Evolutionary conservation across 805 yeast species (phyloP).

Genomic region (Sugiyamaella smithiae): DNA sequence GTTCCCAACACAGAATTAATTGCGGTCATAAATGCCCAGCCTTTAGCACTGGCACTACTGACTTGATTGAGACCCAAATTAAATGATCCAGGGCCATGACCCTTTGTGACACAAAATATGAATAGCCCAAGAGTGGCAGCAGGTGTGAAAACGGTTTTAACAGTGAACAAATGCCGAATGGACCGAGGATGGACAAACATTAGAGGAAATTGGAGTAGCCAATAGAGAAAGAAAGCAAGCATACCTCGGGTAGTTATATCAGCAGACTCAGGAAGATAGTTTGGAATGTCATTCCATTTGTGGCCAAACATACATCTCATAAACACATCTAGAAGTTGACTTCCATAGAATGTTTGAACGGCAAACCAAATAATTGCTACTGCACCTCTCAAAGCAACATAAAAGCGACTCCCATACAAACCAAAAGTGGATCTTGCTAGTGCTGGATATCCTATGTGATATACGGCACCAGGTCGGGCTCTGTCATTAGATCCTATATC

Average conservation of each 20-base stretch:
- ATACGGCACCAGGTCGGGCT: constrained; percentile 20
- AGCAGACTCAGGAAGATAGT: constrained; percentile 16
- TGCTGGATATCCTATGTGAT: constrained; percentile 21
- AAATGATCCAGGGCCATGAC: constrained; percentile 13
- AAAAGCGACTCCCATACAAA: constrained; percentile 9
- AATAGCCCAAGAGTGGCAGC: constrained; percentile 62
- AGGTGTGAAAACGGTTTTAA: constrained; percentile 73
- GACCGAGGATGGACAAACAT: constrained; percentile 76
- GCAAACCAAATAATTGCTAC: constrained; percentile 17
- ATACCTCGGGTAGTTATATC: constrained; percentile 25
- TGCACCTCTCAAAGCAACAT: constrained; percentile 10
- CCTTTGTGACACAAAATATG: constrained; percentile 59
- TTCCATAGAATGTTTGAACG: constrained; percentile 15
- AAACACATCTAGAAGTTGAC: constrained; percentile 14
- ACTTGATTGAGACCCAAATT: constrained; percentile 5
- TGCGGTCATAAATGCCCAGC: constrained; percentile 16
- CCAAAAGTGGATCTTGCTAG: constrained; percentile 22
- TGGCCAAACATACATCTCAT: constrained; percentile 16
- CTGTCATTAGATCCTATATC: constrained; percentile 16
- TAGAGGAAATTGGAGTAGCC: constrained; percentile 52
- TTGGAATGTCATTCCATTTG: constrained; percentile 14
- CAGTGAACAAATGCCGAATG: constrained; percentile 77
- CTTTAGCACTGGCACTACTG: constrained; percentile 3
- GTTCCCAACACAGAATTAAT: constrained; percentile 21
- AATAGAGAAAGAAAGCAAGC: constrained; percentile 25